Evolutionary conservation across 352 stramenopile species (phyloP), one percentile per base, ranked within the genome.

Genomic region (Phytophthora fragariae): DNA sequence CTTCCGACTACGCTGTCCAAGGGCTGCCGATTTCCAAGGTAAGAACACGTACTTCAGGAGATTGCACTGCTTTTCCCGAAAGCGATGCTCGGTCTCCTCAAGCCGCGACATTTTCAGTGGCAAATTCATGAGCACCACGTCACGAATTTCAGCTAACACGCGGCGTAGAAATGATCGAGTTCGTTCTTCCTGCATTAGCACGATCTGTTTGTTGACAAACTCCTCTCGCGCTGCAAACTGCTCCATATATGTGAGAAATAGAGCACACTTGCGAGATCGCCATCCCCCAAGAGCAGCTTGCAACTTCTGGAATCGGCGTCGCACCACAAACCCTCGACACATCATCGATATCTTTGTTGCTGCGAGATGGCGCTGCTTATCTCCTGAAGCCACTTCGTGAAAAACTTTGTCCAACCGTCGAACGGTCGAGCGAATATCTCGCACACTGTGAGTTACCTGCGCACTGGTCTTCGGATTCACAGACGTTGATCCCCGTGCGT

Each of bases 331-430:
- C 0, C 73, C 75, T 19, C 86, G 80, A 24, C 73, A 77, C 31
- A 90, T 70, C 68, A 85, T 86, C 9, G 83, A 68, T 50, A 95
- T 86, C 65, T 84, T 84, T 11, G 88, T 93, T 39, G 88, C 88
- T 6, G 88, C 83, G 14, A 91, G 61, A 35, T 93, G 84, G 3
- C 86, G 85, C 59, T 92, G 87, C 72, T 91, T 93, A 62, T 92
- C 88, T 8, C 81, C 85, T 10, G 88, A 87, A 4, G 86, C 87
- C 5, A 92, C 84, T 60, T 93, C 88, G 55, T 91, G 86, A 63
- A 93, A 95, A 11, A 93, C 88, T 47, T 87, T 87, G 50, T 95
- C 88, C 8, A 93, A 77, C 2, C 88, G 71, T 2, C 84, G 83
- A 8, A 92, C 76, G 0, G 84, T 92, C 19, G 88, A 89, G 35